A percentile compares a stretch with the other conserved stretches of the same genome.
These are phyloP conservation scores for Colletotrichum aenigma DNA, from an alignment of 2,329 filamentous ascomycete genomes.

Conservation along the genomic window DNA sequence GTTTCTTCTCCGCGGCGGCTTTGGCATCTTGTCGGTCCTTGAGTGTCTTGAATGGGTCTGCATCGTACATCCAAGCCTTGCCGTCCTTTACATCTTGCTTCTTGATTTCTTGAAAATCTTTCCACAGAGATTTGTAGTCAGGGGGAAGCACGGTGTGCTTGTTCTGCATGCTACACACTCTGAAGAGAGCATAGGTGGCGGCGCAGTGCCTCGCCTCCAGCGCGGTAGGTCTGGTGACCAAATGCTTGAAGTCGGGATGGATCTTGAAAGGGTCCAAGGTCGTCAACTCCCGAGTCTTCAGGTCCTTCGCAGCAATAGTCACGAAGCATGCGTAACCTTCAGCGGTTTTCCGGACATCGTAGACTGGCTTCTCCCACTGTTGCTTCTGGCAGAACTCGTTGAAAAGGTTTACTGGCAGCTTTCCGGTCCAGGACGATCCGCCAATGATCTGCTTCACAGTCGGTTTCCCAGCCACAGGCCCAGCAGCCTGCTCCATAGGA, in stretches of 20 bases:
- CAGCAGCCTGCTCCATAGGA: slow-evolving; percentile 34
- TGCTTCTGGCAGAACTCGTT: slow-evolving; percentile 96
- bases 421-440: slow-evolving; percentile 95
- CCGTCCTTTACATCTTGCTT: slow-evolving; percentile 78
- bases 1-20: slow-evolving; percentile 77
- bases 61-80: slow-evolving; percentile 89
- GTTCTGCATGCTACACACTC: slow-evolving; percentile 95
- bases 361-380: slow-evolving; percentile 94
- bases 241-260: slow-evolving; percentile 75
- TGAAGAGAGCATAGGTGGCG: slow-evolving; percentile 87
- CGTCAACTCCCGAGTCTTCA: slow-evolving; percentile 80
- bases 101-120: slow-evolving; percentile 85
- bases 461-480: slow-evolving; percentile 49
- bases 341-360: slow-evolving; percentile 76
- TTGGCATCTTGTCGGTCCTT: slow-evolving; percentile 82
- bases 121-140: slow-evolving; percentile 89
- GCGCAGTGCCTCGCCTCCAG: slow-evolving; percentile 94
- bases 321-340: slow-evolving; percentile 83
- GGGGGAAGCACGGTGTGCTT: slow-evolving; percentile 94
- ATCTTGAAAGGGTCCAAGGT: slow-evolving; percentile 83
- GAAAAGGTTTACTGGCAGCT: slow-evolving; percentile 90
- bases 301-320: slow-evolving; percentile 75
- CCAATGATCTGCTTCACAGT: slow-evolving; percentile 84
- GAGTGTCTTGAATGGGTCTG: slow-evolving; percentile 86
- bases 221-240: slow-evolving; percentile 77